Percentiles rank a stretch among this genome's conserved stretches.
phyloP scores from a whole-genome alignment of 495 filamentous ascomycete genomes.

The Penicillium silybi region DNA sequence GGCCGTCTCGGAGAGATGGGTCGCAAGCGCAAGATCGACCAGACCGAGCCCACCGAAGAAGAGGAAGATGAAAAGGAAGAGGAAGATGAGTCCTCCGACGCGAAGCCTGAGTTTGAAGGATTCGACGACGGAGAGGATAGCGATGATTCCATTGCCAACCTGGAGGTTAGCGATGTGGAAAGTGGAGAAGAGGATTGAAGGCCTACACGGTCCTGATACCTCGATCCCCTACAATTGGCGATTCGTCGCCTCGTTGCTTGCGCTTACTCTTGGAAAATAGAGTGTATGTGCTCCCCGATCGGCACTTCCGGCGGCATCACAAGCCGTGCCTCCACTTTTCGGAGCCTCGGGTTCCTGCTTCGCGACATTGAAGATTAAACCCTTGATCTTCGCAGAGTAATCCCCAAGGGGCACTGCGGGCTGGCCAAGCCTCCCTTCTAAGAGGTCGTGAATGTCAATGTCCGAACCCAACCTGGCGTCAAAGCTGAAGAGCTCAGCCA shows the following conservation, averaged over 20 bases:
- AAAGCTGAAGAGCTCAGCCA: not conserved
- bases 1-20: constrained; percentile 63
- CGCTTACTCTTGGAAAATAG: constrained; percentile 12
- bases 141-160: constrained; percentile 40
- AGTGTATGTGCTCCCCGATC: constrained; percentile 10
- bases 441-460: not conserved
- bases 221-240: not conserved
- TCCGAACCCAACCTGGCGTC: not conserved
- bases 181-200: constrained; percentile 42
- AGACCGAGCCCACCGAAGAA: constrained; percentile 26
- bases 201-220: not conserved
- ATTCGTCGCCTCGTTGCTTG: not conserved
- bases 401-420: not conserved
- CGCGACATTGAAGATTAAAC: not conserved
- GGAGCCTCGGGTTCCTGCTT: not conserved
- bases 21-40: constrained; percentile 51
- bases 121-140: constrained; percentile 32
- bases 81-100: constrained; percentile 15
- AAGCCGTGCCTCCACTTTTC: not conserved
- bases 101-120: constrained; percentile 35
- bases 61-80: constrained; percentile 17
- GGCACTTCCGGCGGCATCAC: constrained; percentile 6
- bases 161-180: constrained; percentile 43
- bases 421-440: not conserved
- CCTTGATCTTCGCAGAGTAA: not conserved